phyloP scores from a whole-genome alignment of 2,329 filamentous ascomycete genomes.

The Fusarium beomiforme region DNA sequence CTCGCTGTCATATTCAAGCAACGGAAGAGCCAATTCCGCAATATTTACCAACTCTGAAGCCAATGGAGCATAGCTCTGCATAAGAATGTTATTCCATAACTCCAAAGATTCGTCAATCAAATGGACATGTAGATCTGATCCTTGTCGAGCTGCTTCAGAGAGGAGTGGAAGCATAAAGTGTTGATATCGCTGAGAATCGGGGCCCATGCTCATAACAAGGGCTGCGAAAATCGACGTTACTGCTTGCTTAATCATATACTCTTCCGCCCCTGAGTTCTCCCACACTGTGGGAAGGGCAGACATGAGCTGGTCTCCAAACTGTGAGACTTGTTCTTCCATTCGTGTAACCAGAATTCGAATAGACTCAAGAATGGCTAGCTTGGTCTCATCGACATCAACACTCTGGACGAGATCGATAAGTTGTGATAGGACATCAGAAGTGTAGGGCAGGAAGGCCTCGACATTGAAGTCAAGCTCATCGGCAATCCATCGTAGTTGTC shows the following conservation, averaged over 20 bases:
- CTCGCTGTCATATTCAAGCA: constrained; percentile 73
- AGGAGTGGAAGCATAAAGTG: constrained; percentile 84
- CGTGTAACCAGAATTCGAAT: constrained; percentile 82
- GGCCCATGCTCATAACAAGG: constrained; percentile 86
- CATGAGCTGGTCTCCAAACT: constrained; percentile 83
- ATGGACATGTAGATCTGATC: constrained; percentile 79
- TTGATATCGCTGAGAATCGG: constrained; percentile 81
- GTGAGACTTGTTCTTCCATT: constrained; percentile 76
- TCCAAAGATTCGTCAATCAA: constrained; percentile 93
- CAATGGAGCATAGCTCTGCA: constrained; percentile 70
- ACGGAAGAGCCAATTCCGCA: constrained; percentile 69
- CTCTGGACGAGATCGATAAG: constrained; percentile 83
- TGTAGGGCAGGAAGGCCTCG: constrained; percentile 79
- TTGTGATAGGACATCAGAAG: constrained; percentile 75
- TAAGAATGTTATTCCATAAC: constrained; percentile 82
- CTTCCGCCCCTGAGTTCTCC: constrained; percentile 81
- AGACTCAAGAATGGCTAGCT: constrained; percentile 88
- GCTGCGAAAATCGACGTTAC: constrained; percentile 87
- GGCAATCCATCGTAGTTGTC: constrained; percentile 81
- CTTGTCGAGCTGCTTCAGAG: constrained; percentile 78
- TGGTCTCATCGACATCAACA: constrained; percentile 85
- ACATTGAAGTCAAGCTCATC: constrained; percentile 86
- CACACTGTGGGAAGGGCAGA: constrained; percentile 82
- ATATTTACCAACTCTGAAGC: constrained; percentile 71
- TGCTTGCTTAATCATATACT: constrained; percentile 93